Evolutionary conservation across 805 yeast species (phyloP), one percentile per base, ranked within the genome.

Genomic region (Cyberlindnera meyerae): DNA sequence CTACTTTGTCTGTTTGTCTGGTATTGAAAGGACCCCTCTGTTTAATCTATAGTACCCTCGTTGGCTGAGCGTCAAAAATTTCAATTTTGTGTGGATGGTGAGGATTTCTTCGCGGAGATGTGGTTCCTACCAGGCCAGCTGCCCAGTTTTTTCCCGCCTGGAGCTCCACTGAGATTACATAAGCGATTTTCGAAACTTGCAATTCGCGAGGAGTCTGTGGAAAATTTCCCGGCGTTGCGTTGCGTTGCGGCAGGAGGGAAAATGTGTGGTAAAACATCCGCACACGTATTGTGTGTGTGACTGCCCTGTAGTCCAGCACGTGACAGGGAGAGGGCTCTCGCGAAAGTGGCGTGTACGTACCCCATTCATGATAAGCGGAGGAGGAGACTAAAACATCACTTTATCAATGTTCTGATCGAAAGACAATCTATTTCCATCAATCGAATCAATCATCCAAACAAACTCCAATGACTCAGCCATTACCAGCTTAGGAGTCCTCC

Each of bases 1-100:
- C 49, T 52, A 52, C 57, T 44, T 52, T 52, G 52, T 49, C 50
- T 48, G 48, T 24, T 42, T 41, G 33, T 44, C 41, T 38, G 43
- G 30, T 32, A 30, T 30, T 29, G 18, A 29, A 27, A 31, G 24
- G 38, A 24, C 7, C 27, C 27, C n/a, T n/a, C n/a, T n/a, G 7
- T 34, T 15, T 18, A 24, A 30, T 13, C 20, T 18, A 11, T 7
- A 14, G 5, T 22, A 27, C 14, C 32, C 29, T 31, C 26, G 34
- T 13, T 32, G 34, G 30, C 25, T 18, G 33, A 31, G 38, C 28
- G 41, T 33, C 37, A 48, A 50, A 51, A 52, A 52, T 49, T 50
- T 52, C 52, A 55, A 47, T 44, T 45, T 44, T 48, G 50, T 51
- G 44, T 40, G 47, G 31, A 39, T 20, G 25, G 34, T 26, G 42